phyloP scores from a whole-genome alignment of 768 basidiomycete genomes.

The Leccinum sublutescens region DNA sequence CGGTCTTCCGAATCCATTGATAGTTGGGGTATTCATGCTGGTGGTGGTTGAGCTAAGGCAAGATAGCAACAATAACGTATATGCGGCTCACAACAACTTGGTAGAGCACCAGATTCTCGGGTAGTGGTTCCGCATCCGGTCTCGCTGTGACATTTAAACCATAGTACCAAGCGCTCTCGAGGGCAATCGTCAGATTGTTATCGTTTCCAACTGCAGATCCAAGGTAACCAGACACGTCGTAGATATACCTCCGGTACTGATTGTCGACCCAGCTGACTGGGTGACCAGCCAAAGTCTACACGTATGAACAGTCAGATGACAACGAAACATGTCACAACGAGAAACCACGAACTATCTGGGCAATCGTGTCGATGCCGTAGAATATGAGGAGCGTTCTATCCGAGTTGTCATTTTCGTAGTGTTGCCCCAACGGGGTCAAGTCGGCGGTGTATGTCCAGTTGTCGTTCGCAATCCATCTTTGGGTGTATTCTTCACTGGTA shows the following conservation, averaged over 20 bases:
- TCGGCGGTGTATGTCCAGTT: conserved; percentile 62
- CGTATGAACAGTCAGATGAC: neutral
- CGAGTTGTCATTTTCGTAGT: conserved; percentile 16
- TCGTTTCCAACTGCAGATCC: too few relatives aligned
- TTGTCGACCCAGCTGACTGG: conserved; percentile 42
- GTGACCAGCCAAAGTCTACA: conserved; percentile 47
- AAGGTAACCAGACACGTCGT: too few relatives aligned
- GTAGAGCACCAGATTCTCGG: conserved; percentile 22
- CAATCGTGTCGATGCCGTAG: conserved; percentile 57
- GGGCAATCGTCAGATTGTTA: conserved; percentile 32
- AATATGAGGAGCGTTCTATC: conserved; percentile 47
- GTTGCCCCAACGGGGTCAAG: conserved; percentile 41
- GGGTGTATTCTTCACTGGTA: conserved; percentile 43
- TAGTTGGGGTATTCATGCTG: conserved; percentile 53
- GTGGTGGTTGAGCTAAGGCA: neutral
- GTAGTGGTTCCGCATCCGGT: conserved; percentile 47
- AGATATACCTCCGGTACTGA: too few relatives aligned
- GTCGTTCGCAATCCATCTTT: conserved; percentile 55
- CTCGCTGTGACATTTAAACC: conserved; percentile 51
- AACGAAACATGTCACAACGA: neutral
- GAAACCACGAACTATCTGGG: conserved; percentile 44
- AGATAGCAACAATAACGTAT: neutral
- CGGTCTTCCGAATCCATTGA: conserved; percentile 49
- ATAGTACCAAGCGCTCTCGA: conserved; percentile 55
- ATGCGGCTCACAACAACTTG: conserved; percentile 30